These are phyloP conservation scores for Musa schizocarpa DNA, from an alignment of 176 grass and related monocot genomes.

Conservation along the genomic window DNA sequence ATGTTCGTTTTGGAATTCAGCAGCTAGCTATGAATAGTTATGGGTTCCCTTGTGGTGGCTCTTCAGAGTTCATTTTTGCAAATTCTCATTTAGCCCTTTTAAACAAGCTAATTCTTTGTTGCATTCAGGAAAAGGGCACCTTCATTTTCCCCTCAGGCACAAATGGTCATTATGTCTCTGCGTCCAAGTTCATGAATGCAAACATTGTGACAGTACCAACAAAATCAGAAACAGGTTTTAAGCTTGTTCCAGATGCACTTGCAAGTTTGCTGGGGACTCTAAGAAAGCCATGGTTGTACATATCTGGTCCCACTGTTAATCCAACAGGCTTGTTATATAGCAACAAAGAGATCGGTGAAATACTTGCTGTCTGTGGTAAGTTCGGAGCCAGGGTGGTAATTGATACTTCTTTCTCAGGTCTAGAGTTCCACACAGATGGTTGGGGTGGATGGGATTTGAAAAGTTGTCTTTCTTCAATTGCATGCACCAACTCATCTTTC, in stretches of 20 bases:
- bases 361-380: slow-evolving; percentile 62
- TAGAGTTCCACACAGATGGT: slow-evolving; percentile 56
- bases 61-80: slow-evolving; percentile 70
- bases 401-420: slow-evolving; percentile 83
- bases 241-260: slow-evolving; percentile 43
- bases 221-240: slow-evolving; percentile 39
- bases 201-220: slow-evolving; percentile 50
- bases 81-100: slow-evolving; percentile 74
- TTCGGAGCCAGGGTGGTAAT: slow-evolving; percentile 77
- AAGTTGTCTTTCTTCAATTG: slow-evolving; percentile 28
- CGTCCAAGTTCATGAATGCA: slow-evolving; percentile 77
- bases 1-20: slow-evolving; percentile 57
- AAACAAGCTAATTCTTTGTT: slow-evolving; percentile 84
- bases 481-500: slow-evolving; percentile 36
- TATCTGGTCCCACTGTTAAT: slow-evolving; percentile 76
- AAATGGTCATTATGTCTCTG: slow-evolving; percentile 62
- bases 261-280: slow-evolving; percentile 40
- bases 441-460: slow-evolving; percentile 62
- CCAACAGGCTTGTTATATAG: slow-evolving; percentile 83
- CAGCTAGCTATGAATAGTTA: slow-evolving; percentile 62
- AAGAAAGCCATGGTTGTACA: slow-evolving; percentile 74
- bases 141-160: slow-evolving; percentile 68
- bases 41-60: slow-evolving; percentile 40
- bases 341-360: slow-evolving; percentile 44
- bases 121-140: slow-evolving; percentile 76